A percentile compares a stretch with the other conserved stretches of the same genome.
These are phyloP conservation scores for Conticribra guillardii DNA, from an alignment of 108 stramenopile genomes.

Conservation along the genomic window DNA sequence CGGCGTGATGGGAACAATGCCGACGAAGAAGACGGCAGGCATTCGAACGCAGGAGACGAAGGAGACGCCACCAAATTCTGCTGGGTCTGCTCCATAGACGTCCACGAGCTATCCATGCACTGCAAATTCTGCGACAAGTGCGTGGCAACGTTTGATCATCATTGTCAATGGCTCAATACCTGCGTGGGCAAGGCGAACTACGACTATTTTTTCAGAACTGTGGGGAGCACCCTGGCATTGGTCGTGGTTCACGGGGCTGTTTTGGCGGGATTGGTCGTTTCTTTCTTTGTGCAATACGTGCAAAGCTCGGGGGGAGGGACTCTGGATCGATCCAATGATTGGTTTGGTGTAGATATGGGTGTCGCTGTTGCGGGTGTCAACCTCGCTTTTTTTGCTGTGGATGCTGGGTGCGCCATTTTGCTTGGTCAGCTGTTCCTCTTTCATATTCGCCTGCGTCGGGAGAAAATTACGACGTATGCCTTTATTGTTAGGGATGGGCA, in stretches of 20 bases:
- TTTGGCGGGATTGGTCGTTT: conserved; percentile 46
- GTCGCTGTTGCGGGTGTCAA: conserved; percentile 49
- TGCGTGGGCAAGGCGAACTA: conserved; percentile 88
- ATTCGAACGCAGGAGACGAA: not conserved
- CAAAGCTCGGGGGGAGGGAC: conserved; percentile 26
- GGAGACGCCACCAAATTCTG: conserved; percentile 74
- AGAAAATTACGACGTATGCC: conserved; percentile 87
- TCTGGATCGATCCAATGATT: too few relatives aligned
- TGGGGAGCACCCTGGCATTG: conserved; percentile 41
- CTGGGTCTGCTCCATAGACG: conserved; percentile 84
- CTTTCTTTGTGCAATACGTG: conserved; percentile 45
- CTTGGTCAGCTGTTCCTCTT: conserved; percentile 76
- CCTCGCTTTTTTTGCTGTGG: conserved; percentile 54
- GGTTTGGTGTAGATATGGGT: conserved; percentile 51
- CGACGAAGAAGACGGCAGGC: not conserved
- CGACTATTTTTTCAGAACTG: conserved; percentile 67
- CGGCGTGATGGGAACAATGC: conserved; percentile 19
- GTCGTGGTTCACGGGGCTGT: conserved; percentile 25
- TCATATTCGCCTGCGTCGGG: conserved; percentile 67
- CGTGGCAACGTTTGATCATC: conserved; percentile 93
- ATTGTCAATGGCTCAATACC: conserved; percentile 96
- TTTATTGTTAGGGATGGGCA: conserved; percentile 77
- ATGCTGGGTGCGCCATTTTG: conserved; percentile 52
- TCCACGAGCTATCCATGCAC: conserved; percentile 82
- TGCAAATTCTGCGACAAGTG: conserved; percentile 97